Percentiles rank a stretch among this genome's conserved stretches.
phyloP scores from a whole-genome alignment of 2,329 filamentous ascomycete species.

The Sporothrix variecibatus region DNA sequence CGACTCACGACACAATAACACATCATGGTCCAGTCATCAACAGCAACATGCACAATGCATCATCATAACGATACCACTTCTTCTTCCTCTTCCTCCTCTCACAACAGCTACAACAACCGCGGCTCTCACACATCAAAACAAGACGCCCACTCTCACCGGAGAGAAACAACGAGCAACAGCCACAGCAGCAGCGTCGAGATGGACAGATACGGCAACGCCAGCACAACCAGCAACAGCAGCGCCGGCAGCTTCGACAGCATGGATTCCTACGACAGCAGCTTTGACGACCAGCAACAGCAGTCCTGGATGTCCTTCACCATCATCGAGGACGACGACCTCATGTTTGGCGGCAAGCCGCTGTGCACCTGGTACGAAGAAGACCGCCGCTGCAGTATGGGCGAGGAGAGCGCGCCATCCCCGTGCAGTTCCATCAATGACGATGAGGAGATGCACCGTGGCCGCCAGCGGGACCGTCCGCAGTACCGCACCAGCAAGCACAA shows the following conservation, averaged over 20 bases:
- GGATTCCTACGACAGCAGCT: not conserved
- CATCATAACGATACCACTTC: not conserved
- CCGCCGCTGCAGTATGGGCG: slow-evolving; percentile 45
- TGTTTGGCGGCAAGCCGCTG: slow-evolving; percentile 61
- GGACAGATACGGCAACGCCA: not conserved
- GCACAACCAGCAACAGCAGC: slow-evolving; percentile 12
- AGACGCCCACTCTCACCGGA: not conserved
- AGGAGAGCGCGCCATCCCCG: slow-evolving; percentile 27
- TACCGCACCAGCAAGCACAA: slow-evolving; percentile 21
- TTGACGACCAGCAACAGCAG: slow-evolving; percentile 22
- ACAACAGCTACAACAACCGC: not conserved
- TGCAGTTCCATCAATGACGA: slow-evolving; percentile 36
- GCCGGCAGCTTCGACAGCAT: not conserved
- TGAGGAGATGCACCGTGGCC: slow-evolving; percentile 46
- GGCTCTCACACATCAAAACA: slow-evolving; percentile 5
- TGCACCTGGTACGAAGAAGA: slow-evolving; percentile 64
- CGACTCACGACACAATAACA: not conserved
- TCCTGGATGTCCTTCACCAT: slow-evolving; percentile 57
- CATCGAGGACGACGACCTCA: slow-evolving; percentile 63
- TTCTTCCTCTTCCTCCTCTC: not conserved
- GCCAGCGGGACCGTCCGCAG: slow-evolving; percentile 37
- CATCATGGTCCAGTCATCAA: slow-evolving; percentile 7
- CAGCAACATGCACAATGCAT: not conserved
- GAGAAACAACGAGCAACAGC: not conserved
- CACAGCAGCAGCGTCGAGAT: slow-evolving; percentile 2